Evolutionary conservation across 176 grass and related monocot species (phyloP).

Genomic region (Rhynchospora pubera): DNA sequence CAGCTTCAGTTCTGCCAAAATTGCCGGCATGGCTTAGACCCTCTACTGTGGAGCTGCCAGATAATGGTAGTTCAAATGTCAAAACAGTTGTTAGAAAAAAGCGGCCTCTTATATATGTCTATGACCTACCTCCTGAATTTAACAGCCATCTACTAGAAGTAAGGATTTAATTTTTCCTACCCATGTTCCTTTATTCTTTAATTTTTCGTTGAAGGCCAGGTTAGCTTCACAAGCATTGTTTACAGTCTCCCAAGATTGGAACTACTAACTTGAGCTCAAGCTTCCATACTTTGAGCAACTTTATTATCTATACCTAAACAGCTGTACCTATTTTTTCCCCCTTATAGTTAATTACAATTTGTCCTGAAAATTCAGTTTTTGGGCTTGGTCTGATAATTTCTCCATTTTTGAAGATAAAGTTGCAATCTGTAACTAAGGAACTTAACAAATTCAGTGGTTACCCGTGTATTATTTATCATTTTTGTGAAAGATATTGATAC

Average conservation of each 20-base stretch:
- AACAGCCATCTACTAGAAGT: slow-evolving; percentile 92
- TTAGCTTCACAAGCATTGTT: too few species aligned
- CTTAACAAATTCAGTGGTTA: not conserved
- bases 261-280: not conserved
- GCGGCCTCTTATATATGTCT: slow-evolving; percentile 94
- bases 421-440: not conserved
- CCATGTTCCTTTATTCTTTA: not conserved
- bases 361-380: not conserved
- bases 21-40: slow-evolving; percentile 69
- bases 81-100: slow-evolving; percentile 55
- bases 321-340: not conserved
- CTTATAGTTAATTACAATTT: not conserved
- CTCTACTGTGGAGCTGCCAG: slow-evolving; percentile 11
- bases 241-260: not conserved
- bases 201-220: not conserved
- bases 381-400: not conserved
- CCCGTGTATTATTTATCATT: not conserved
- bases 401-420: slow-evolving; percentile 20
- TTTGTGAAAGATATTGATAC: not conserved
- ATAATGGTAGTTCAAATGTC: slow-evolving; percentile 25
- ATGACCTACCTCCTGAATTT: slow-evolving; percentile 89
- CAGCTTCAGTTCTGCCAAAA: slow-evolving; percentile 39
- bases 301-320: not conserved
- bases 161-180: slow-evolving; percentile 25
- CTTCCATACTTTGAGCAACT: not conserved